Evolutionary conservation across 768 basidiomycete species (phyloP).

Genomic region (Coprinopsis sp.): DNA sequence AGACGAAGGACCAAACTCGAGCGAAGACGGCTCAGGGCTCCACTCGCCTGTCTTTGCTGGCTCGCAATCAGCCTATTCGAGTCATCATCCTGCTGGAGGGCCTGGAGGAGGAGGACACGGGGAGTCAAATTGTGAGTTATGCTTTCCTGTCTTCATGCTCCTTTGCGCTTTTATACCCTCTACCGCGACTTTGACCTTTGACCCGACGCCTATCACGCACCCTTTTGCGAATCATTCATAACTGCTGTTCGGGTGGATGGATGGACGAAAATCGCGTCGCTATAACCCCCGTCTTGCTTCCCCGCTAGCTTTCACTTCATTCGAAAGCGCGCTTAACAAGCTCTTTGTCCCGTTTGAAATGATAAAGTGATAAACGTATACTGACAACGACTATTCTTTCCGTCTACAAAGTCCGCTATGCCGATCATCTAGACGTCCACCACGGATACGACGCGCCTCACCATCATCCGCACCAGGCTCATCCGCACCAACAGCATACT

Average conservation of each 20-base stretch:
- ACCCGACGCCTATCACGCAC: no score
- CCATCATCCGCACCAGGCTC: neutral
- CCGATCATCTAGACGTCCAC: slow-evolving; percentile 43
- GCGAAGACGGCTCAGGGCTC: slow-evolving; percentile 71
- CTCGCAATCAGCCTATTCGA: slow-evolving; percentile 21
- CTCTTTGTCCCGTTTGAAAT: no score
- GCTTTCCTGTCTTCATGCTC: slow-evolving; percentile 47
- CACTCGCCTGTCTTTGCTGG: slow-evolving; percentile 66
- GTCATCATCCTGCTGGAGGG: slow-evolving; percentile 7
- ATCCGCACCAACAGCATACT: slow-evolving; percentile 29
- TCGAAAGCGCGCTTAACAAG: no score
- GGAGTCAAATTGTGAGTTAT: no score
- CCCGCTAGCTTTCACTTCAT: no score
- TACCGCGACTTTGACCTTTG: no score
- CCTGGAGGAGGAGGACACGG: slow-evolving; percentile 23
- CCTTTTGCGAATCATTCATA: no score
- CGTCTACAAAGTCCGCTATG: slow-evolving; percentile 65
- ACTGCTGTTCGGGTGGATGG: no score
- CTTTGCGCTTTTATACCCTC: slow-evolving; percentile 35
- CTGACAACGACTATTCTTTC: no score
- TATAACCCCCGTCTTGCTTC: no score
- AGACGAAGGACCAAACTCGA: slow-evolving; percentile 67
- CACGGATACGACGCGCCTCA: slow-evolving; percentile 17
- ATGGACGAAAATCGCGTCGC: no score
- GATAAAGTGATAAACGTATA: no score